These are phyloP conservation scores for Penicillium herquei DNA, from an alignment of 495 filamentous ascomycete species.

Conservation along the genomic window DNA sequence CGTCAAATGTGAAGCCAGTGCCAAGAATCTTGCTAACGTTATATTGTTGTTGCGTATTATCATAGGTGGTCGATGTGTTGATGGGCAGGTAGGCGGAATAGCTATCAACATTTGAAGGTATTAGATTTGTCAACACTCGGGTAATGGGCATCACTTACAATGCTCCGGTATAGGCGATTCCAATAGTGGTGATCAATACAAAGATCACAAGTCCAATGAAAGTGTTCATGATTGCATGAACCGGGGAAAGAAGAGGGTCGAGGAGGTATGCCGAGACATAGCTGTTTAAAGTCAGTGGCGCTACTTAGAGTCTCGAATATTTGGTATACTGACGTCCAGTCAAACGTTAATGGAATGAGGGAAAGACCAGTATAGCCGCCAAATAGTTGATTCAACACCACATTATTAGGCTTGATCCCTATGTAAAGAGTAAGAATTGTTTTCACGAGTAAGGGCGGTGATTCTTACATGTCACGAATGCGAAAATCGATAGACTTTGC, in stretches of 20 bases:
- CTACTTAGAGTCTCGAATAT: not conserved
- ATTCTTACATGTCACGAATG: slow-evolving; percentile 55
- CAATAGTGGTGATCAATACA: slow-evolving; percentile 47
- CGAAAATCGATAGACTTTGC: slow-evolving; percentile 58
- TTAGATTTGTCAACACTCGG: not conserved
- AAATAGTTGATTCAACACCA: slow-evolving; percentile 61
- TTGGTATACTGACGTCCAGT: slow-evolving; percentile 50
- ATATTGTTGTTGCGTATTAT: slow-evolving; percentile 56
- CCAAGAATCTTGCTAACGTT: slow-evolving; percentile 54
- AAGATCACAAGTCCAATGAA: slow-evolving; percentile 59
- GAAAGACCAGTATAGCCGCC: slow-evolving; percentile 56
- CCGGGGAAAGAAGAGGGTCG: slow-evolving; percentile 58
- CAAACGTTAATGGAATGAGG: slow-evolving; percentile 60
- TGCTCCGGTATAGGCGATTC: slow-evolving; percentile 53
- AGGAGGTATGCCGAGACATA: slow-evolving; percentile 56
- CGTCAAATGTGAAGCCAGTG: slow-evolving; percentile 50
- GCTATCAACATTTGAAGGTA: slow-evolving; percentile 1
- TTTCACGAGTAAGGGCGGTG: not conserved
- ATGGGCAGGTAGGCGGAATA: slow-evolving; percentile 53
- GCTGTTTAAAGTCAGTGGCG: slow-evolving; percentile 4
- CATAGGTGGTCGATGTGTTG: slow-evolving; percentile 58
- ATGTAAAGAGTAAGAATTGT: not conserved
- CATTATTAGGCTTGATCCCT: slow-evolving; percentile 54
- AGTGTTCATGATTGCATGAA: slow-evolving; percentile 57
- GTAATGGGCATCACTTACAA: slow-evolving; percentile 40